Base-by-base conservation (phyloP, 2,329 filamentous ascomycete species). In the Aspergillus japonicus region DNA sequence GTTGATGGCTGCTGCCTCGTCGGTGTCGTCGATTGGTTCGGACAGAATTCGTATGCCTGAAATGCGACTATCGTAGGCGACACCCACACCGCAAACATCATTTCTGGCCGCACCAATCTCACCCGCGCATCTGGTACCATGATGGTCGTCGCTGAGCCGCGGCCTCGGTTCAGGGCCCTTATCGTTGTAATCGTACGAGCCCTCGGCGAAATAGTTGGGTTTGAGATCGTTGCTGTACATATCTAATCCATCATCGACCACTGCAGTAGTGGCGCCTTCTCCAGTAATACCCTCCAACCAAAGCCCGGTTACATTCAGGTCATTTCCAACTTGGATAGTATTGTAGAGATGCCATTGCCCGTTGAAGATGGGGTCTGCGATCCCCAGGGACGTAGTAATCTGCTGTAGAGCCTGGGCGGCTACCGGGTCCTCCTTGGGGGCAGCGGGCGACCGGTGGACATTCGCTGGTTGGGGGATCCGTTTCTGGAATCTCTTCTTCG, bases 281-380 rank as follows among this genome's bases (percentile, higher is more conserved):
- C 95, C 95, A 0, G 94, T 98, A 59, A 97, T 88, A 4, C 93
- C 94, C 67, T 95, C 87, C 68, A 91, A 74, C 95, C 95, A 99
- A 5, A 98, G 83, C 12, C 88, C 92, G 0, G 92, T 96, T n/a
- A 98, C 92, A 70, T 99, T 99, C 70, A 99, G 85, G 73, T 99
- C 95, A 76, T 98, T 91, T 5, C 93, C 94, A 0, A 87, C 73
- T 68, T 96, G 87, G 5, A 89, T 73, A 0, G 89, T 82, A 73
- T 99, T 99, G 80, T 90, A 88, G 50, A 99, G 80, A 82, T 99
- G 95, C 95, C 95, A 99, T 77, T 99, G 95, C 58, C 96, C 89
- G 47, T 85, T 82, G 77, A 98, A 99, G 55, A 96, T 96, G 19
- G 95, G 95, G 70, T 99, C 95, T 33, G 81, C 76, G 64, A 99